phyloP scores from a whole-genome alignment of 1,284 basidiomycete species.

The Golubevia pallescens region DNA sequence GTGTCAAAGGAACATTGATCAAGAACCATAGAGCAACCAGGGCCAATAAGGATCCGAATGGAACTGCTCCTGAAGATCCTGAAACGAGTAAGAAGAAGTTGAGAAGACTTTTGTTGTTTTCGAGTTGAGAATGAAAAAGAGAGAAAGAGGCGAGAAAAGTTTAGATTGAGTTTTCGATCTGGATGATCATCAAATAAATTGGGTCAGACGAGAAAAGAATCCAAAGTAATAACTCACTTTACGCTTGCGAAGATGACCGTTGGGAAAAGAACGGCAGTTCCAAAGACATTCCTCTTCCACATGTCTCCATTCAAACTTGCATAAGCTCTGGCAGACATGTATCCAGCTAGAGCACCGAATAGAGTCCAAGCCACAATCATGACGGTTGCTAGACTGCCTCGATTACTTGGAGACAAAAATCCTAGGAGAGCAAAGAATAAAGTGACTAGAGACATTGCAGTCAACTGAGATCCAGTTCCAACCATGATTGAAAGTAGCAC shows the following conservation, averaged over 20 bases:
- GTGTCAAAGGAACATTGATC: conserved; percentile 80
- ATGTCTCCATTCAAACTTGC: conserved; percentile 80
- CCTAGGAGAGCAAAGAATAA: conserved; percentile 96
- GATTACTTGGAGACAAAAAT: conserved; percentile 94
- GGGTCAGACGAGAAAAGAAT: conserved; percentile 5
- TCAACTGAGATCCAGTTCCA: conserved; percentile 88
- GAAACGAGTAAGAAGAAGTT: conserved; percentile 72
- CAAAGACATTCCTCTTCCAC: conserved; percentile 80
- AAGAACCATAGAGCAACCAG: conserved; percentile 94
- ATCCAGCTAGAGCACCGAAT: conserved; percentile 87
- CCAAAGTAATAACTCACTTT: conserved; percentile 7
- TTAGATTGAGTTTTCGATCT: not conserved
- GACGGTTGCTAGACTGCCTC: conserved; percentile 90
- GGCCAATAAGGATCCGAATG: conserved; percentile 87
- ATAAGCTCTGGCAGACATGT: conserved; percentile 84
- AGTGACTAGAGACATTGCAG: conserved; percentile 86
- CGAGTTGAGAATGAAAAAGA: not conserved
- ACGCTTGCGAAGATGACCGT: conserved; percentile 69
- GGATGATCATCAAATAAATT: not conserved
- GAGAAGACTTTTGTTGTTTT: conserved; percentile 67
- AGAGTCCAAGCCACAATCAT: conserved; percentile 96
- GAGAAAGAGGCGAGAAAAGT: conserved; percentile 8
- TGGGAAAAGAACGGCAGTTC: conserved; percentile 88
- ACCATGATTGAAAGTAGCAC: conserved; percentile 83
- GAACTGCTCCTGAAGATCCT: conserved; percentile 91